Conservation (phyloP, 2,329 filamentous ascomycete species). For the Zymoseptoria pseudotritici region DNA sequence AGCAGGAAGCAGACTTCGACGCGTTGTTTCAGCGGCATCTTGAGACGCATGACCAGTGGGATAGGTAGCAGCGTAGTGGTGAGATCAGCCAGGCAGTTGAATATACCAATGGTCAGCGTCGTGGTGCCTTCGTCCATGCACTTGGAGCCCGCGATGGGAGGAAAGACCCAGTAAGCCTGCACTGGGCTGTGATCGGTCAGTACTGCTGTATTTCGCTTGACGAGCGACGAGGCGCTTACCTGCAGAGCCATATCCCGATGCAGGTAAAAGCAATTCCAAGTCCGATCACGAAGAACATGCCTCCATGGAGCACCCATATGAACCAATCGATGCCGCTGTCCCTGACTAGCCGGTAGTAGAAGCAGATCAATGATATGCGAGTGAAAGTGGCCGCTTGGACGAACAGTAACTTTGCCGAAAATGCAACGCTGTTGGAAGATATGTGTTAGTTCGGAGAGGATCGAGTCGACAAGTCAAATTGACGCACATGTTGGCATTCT, state of each 20-base stretch:
- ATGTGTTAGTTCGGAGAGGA: not conserved
- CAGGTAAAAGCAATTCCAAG: constrained; percentile 34
- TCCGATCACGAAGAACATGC: constrained; percentile 31
- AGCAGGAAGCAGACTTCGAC: constrained; percentile 35
- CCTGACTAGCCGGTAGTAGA: constrained; percentile 40
- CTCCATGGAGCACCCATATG: constrained; percentile 33
- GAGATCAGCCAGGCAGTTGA: constrained; percentile 39
- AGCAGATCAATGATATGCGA: constrained; percentile 37
- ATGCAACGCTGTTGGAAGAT: constrained; percentile 32
- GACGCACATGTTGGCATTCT: not conserved
- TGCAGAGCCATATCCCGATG: constrained; percentile 35
- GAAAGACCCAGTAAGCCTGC: constrained; percentile 36
- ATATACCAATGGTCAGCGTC: constrained; percentile 35
- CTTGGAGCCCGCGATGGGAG: constrained; percentile 23
- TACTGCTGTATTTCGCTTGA: not conserved
- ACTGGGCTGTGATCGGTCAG: constrained; percentile 28
- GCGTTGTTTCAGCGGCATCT: constrained; percentile 37
- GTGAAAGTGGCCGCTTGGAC: constrained; percentile 37
- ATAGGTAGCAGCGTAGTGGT: constrained; percentile 37
- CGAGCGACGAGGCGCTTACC: constrained; percentile 17
- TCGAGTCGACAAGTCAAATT: not conserved
- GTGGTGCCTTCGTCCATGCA: constrained; percentile 37
- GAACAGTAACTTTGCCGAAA: constrained; percentile 38
- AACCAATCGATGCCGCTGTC: constrained; percentile 36
- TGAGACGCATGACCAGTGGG: constrained; percentile 36